Evolutionary conservation across 140 eudicot species (phyloP), one percentile per base, ranked within the genome.

Genomic region (Cichorium intybus): DNA sequence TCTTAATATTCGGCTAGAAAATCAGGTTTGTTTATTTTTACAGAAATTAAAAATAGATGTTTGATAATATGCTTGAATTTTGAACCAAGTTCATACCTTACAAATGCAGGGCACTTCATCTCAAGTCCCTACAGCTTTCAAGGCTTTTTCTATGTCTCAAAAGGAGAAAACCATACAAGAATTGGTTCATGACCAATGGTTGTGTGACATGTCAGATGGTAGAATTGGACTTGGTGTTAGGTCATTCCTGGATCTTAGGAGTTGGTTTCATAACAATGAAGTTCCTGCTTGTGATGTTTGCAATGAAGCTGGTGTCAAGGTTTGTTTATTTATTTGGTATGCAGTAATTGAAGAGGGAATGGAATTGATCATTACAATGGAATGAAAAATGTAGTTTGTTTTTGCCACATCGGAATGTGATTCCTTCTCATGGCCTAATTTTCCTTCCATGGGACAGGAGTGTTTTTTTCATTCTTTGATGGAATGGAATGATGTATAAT

Each of bases 171-270:
- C 96, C 4, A 71, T 91, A 4, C 87, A 80, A 9, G 96, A 91
- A 60, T 68, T 91, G 31, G 75, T 81, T 12, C 50, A 60, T 74
- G 97, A 91, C 78, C 73, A 86, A 52, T 90, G 97, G 97, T 75
- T 91, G 37, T 91, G 83, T 66, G 52, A 62, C 27, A 78, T 73
- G 14, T 37, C 77, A 49, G 89, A 80, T 69, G 91, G 81, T 65
- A 71, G 62, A 17, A 60, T 91, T 39, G 96, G 97, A 33, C 86
- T 91, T 34, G 96, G 97, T 59, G 79, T 87, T 37, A 80, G 97
- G 72, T 91, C 97, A 55, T 87, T 91, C 62, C 77, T 91, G 53
- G 97, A 91, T 77, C 90, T 87, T 21, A 78, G 97, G 52, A 85
- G 97, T 68, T 91, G 97, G 96, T 91, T 91, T 55, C 90, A 76